Base-by-base conservation (phyloP, 2,329 filamentous ascomycete species). In the Alternaria angustiovoidea region DNA sequence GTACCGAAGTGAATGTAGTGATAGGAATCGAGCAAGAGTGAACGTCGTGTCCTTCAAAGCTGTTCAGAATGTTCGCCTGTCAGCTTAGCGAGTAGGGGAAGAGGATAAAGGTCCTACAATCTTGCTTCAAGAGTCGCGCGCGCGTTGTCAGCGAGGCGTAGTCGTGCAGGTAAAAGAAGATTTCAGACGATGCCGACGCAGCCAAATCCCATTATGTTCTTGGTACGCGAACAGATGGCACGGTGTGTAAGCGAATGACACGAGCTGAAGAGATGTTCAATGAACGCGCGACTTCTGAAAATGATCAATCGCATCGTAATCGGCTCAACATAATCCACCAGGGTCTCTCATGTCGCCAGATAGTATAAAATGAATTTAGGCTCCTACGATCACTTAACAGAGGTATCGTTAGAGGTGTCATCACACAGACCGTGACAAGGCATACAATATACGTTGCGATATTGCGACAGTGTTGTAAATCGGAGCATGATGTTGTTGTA, bases 261-360 rank as follows among this genome's bases (percentile, higher is more conserved):
- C 7, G 32, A 38, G 9, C 9, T 6, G 2, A 3, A 38, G 36
- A 7, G 8, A 49, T 24, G 32, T 30, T 49, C 36, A 49, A 7
- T 32, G 36, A n/a, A 38, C 46, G 3, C 24, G 5, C n/a, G 20
- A 49, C 2, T 1, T 8, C 46, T 34, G 46, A 26, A 49, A 49
- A 3, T 49, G 46, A 49, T 49, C 7, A 49, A 7, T 49, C 46
- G 46, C 46, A 18, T 49, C 32, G 32, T 49, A 49, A 49, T 49
- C 22, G 46, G 20, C 30, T 38, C 30, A 38, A 49, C 46, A 26
- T 7, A n/a, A 32, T 32, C 14, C 8, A 26, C 5, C 20, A 49
- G 14, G 32, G 32, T 26, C 46, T 42, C 14, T 26, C 5, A 26
- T 3, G 4, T 16, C 46, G 11, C 46, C 20, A 38, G 14, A 22